Percentiles rank a stretch among this genome's conserved stretches.
Evolutionary conservation across 2,329 filamentous ascomycete species (phyloP).

Genomic region (Cytospora paraplurivora): DNA sequence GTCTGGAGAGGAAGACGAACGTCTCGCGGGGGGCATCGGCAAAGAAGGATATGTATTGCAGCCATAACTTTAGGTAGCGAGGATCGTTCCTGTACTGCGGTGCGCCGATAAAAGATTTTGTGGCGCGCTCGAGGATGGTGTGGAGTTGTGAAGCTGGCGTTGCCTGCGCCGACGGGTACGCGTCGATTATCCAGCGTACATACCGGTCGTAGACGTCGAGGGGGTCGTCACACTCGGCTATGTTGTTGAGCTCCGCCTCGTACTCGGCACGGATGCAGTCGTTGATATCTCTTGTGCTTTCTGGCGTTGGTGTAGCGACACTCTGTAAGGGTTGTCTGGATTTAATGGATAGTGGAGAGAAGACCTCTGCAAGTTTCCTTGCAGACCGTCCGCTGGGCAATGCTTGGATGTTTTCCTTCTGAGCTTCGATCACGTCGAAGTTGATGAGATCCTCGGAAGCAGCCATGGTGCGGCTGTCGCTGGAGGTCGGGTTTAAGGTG

Average conservation of each 20-base stretch:
- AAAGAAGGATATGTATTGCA: slow-evolving; percentile 91
- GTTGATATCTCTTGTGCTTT: slow-evolving; percentile 75
- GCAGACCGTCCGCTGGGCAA: slow-evolving; percentile 86
- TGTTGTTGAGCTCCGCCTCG: slow-evolving; percentile 76
- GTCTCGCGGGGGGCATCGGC: slow-evolving; percentile 91
- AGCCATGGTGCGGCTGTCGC: slow-evolving; percentile 46
- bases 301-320: slow-evolving; percentile 64
- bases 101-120: slow-evolving; percentile 83
- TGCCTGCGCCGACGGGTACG: slow-evolving; percentile 91
- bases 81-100: slow-evolving; percentile 93
- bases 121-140: slow-evolving; percentile 86
- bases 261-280: slow-evolving; percentile 80
- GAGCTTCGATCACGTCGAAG: slow-evolving; percentile 92
- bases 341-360: slow-evolving; percentile 56
- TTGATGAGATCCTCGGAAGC: slow-evolving; percentile 58
- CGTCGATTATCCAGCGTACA: slow-evolving; percentile 93
- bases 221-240: slow-evolving; percentile 89
- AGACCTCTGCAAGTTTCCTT: slow-evolving; percentile 80
- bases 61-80: slow-evolving; percentile 89
- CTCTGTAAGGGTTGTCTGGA: slow-evolving; percentile 51
- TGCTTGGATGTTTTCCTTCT: slow-evolving; percentile 98
- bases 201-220: slow-evolving; percentile 96
- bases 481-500: slow-evolving; percentile 2
- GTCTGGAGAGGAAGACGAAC: slow-evolving; percentile 86
- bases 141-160: slow-evolving; percentile 90